These are phyloP conservation scores for Suillus hirtellus DNA, from an alignment of 768 basidiomycete species.

Conservation along the genomic window DNA sequence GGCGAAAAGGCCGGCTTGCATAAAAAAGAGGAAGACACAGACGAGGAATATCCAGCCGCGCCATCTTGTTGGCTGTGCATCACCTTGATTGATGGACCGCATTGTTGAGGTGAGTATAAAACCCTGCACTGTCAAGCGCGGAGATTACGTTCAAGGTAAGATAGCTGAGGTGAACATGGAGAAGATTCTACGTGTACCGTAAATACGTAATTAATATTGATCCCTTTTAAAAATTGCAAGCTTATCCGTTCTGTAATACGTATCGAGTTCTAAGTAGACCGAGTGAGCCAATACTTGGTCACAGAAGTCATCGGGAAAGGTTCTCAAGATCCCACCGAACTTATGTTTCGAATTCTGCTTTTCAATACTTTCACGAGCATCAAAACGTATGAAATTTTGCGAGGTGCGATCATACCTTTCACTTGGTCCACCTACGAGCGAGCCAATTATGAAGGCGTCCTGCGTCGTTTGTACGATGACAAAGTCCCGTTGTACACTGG, in stretches of 20 bases:
- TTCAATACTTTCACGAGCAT: slow-evolving; percentile 74
- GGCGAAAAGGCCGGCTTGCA: slow-evolving; percentile 49
- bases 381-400: slow-evolving; percentile 69
- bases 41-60: slow-evolving; percentile 44
- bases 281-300: slow-evolving; percentile 67
- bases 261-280: slow-evolving; percentile 77
- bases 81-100: slow-evolving; percentile 17
- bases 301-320: slow-evolving; percentile 70
- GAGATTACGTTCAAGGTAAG: background rate
- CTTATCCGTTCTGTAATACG: slow-evolving; percentile 69
- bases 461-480: slow-evolving; percentile 40
- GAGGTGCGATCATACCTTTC: slow-evolving; percentile 50
- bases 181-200: background rate
- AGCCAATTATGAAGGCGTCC: slow-evolving; percentile 51
- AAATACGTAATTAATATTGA: background rate
- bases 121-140: background rate
- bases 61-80: slow-evolving; percentile 2
- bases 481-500: slow-evolving; percentile 59
- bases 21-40: slow-evolving; percentile 46
- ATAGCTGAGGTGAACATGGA: background rate
- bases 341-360: slow-evolving; percentile 69
- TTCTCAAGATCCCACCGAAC: slow-evolving; percentile 55
- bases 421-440: slow-evolving; percentile 63
- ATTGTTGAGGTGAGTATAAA: slow-evolving; percentile 14
- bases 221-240: slow-evolving; percentile 16